Evolutionary conservation across 441 rosid species (phyloP), one percentile per base, ranked within the genome.

Genomic region (Geranium incanum): DNA sequence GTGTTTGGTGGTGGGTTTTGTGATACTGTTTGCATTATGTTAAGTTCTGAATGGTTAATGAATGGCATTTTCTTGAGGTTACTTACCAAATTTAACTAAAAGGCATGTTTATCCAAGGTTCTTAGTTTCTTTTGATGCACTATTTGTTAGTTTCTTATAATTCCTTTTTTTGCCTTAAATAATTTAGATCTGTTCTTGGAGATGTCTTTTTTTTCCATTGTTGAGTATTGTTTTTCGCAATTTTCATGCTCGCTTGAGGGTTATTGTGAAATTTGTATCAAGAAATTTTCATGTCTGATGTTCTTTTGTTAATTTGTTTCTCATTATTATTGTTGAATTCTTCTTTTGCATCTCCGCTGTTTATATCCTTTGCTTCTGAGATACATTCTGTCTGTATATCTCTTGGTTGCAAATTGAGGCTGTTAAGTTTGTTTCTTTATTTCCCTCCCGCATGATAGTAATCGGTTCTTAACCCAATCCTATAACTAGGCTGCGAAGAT

Each of bases 401-500:
- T 45, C 52, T 45, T 8, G 1, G 52, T 45, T 45, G 52, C 52
- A 45, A 12, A 45, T 11, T 45, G 52, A 45, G 52, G 52, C 1
- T 45, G 13, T 28, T 45, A 45, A 45, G 52, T 45, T 6, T 45
- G n/a, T 45, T 45, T 45, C 12, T 3, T 45, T 45, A 45, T 45
- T 45, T 8, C 11, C 12, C 52, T 45, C 52, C 2, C 7, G 52
- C 12, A 45, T 2, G 11, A 45, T 45, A 12, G 12, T 45, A 9
- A 45, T n/a, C 62, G 21, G n/a, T 55, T 55, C 5, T 55, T 55
- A n/a, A 55, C 62, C n/a, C 4, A 11, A 15, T 55, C 3, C 21
- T 55, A 1, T 55, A n/a, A 55, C 71, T 81, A 91, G 98, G 95
- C 90, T 68, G 98, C 95, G 67, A 88, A 82, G 80, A 74, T 71